Percentiles rank a stretch among this genome's conserved stretches.
These are phyloP conservation scores for Phallus indusiatus DNA, from an alignment of 768 basidiomycete genomes.

Conservation along the genomic window DNA sequence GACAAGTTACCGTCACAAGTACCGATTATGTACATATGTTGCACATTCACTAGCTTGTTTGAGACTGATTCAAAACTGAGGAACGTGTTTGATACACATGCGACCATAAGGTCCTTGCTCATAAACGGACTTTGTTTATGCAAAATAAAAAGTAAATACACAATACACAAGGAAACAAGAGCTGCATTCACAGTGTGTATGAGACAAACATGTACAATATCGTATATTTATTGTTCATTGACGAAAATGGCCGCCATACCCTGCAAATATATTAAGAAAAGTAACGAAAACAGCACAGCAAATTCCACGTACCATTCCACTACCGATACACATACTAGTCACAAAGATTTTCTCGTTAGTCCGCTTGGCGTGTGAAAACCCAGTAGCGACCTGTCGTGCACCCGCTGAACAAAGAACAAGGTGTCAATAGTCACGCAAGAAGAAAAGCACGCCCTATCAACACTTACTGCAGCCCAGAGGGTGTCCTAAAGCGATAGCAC, in stretches of 20 bases:
- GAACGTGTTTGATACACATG: too few species aligned
- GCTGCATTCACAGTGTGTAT: neutral
- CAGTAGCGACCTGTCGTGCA: slow-evolving; percentile 82
- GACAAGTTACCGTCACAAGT: too few species aligned
- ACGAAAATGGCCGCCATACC: slow-evolving; percentile 86
- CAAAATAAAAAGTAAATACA: too few species aligned
- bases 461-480: slow-evolving; percentile 75
- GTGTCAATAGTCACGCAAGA: neutral
- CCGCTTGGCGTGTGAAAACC: slow-evolving; percentile 65
- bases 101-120: too few species aligned
- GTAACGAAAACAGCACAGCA: neutral
- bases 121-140: too few species aligned
- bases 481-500: slow-evolving; percentile 85
- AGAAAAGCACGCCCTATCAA: slow-evolving; percentile 9
- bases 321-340: slow-evolving; percentile 87
- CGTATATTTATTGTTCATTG: slow-evolving; percentile 54
- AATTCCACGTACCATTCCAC: slow-evolving; percentile 46
- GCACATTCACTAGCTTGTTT: too few species aligned
- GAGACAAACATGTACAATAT: neutral
- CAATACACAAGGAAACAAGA: neutral
- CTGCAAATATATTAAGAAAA: slow-evolving; percentile 2
- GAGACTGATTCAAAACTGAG: too few species aligned
- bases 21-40: too few species aligned
- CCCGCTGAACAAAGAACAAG: slow-evolving; percentile 42
- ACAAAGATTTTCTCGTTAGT: slow-evolving; percentile 69